Evolutionary conservation across 1,284 basidiomycete species (phyloP).

Genomic region (Polyporus tsugae): DNA sequence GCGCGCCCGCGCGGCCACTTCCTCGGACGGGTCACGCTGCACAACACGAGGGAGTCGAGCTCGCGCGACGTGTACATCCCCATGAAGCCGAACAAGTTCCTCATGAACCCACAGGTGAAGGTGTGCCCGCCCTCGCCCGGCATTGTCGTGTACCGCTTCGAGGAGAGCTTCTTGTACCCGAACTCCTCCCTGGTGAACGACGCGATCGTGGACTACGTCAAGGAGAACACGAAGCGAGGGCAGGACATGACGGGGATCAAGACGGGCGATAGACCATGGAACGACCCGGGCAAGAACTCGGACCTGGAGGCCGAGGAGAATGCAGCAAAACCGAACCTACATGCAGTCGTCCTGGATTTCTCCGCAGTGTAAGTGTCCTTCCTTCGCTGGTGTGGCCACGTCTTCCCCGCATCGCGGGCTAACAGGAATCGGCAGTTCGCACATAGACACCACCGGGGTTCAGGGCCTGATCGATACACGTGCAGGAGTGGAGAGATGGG

Average conservation of each 20-base stretch:
- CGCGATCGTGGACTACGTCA: slow-evolving; percentile 83
- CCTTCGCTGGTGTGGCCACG: slow-evolving; percentile 10
- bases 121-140: slow-evolving; percentile 88
- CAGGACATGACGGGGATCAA: slow-evolving; percentile 70
- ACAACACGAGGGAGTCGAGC: slow-evolving; percentile 46
- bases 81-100: slow-evolving; percentile 59
- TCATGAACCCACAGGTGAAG: slow-evolving; percentile 77
- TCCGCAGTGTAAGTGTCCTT: slow-evolving; percentile 71
- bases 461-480: slow-evolving; percentile 92
- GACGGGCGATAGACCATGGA: slow-evolving; percentile 89
- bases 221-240: slow-evolving; percentile 78
- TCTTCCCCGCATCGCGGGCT: slow-evolving; percentile 3
- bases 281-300: slow-evolving; percentile 73
- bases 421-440: slow-evolving; percentile 53
- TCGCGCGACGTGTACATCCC: slow-evolving; percentile 86
- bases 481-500: slow-evolving; percentile 87
- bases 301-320: slow-evolving; percentile 55
- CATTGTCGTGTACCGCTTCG: slow-evolving; percentile 90
- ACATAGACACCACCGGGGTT: slow-evolving; percentile 87
- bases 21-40: slow-evolving; percentile 72
- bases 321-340: slow-evolving; percentile 68
- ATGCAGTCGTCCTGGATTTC: slow-evolving; percentile 92
- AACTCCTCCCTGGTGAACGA: slow-evolving; percentile 87
- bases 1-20: slow-evolving; percentile 93
- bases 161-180: slow-evolving; percentile 94